Percentiles rank a stretch among this genome's conserved stretches.
Evolutionary conservation across 768 basidiomycete species (phyloP).

Genomic region (Leccinum aurantiacum): DNA sequence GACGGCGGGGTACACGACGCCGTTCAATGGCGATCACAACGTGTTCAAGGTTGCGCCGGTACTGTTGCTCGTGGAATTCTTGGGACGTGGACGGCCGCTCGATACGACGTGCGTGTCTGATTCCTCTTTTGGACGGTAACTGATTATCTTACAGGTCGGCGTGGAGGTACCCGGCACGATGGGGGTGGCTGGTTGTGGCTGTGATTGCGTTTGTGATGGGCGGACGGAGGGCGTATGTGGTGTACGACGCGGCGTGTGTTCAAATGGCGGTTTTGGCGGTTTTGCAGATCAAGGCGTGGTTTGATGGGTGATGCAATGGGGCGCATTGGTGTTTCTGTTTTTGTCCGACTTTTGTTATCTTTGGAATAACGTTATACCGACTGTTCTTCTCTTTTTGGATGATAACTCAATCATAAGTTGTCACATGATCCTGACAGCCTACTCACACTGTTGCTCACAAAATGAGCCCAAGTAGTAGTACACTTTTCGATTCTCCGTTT

Average conservation of each 20-base stretch:
- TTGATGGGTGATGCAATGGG: conserved; percentile 1
- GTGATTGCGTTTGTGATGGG: conserved; percentile 62
- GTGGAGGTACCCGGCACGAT: conserved; percentile 38
- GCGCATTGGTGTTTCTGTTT: too few relatives aligned
- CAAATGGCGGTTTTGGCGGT: conserved; percentile 16
- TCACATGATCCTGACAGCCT: not conserved
- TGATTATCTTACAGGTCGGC: conserved; percentile 7
- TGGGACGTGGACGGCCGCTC: conserved; percentile 51
- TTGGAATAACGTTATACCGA: not conserved
- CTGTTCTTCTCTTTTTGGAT: not conserved
- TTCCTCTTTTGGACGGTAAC: not conserved
- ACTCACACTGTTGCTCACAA: not conserved
- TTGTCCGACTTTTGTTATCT: too few relatives aligned
- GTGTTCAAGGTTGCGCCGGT: conserved; percentile 64
- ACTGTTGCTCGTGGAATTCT: conserved; percentile 60
- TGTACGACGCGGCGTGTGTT: conserved; percentile 62
- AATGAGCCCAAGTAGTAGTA: conserved; percentile 15
- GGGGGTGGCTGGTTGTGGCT: conserved; percentile 53
- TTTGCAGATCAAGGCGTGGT: conserved; percentile 9
- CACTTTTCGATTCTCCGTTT: conserved; percentile 40
- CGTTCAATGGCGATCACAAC: conserved; percentile 81
- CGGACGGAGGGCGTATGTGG: conserved; percentile 60
- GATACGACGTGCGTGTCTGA: conserved; percentile 37
- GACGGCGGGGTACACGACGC: conserved; percentile 74
- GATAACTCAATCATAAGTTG: not conserved